These are phyloP conservation scores for Anisogramma anomala DNA, from an alignment of 2,329 filamentous ascomycete species.

Conservation along the genomic window DNA sequence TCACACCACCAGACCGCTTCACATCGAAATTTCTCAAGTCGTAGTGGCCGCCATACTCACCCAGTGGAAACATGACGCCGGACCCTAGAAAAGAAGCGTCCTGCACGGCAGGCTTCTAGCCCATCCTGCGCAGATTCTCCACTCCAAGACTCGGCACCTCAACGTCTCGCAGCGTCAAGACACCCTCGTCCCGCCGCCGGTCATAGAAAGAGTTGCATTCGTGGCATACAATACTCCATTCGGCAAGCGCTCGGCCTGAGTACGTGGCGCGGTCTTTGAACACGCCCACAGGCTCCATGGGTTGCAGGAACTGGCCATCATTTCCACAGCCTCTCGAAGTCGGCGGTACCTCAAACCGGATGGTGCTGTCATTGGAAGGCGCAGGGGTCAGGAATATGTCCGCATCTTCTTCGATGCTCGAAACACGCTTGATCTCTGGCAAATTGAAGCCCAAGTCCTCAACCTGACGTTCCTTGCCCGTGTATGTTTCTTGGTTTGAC, in stretches of 20 bases:
- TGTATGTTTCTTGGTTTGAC: conserved; percentile 4
- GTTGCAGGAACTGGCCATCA: conserved; percentile 24
- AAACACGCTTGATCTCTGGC: conserved; percentile 16
- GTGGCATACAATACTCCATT: conserved; percentile 64
- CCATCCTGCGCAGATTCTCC: conserved; percentile 41
- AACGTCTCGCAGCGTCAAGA: conserved; percentile 52
- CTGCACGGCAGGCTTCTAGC: conserved; percentile 7
- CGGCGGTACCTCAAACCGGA: background rate
- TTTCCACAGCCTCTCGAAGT: conserved; percentile 18
- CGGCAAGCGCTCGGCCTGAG: conserved; percentile 60
- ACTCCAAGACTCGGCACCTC: conserved; percentile 57
- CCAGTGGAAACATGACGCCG: too few relatives aligned
- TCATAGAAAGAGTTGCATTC: conserved; percentile 78
- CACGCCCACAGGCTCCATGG: conserved; percentile 34
- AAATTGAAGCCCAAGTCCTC: conserved; percentile 13
- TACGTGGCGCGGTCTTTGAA: conserved; percentile 44
- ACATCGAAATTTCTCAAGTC: too few relatives aligned
- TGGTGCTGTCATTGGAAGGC: conserved; percentile 2
- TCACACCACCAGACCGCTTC: too few relatives aligned
- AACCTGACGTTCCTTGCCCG: conserved; percentile 7
- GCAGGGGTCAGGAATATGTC: conserved; percentile 13
- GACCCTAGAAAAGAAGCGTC: background rate
- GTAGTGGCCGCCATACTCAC: too few relatives aligned
- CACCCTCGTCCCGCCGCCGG: conserved; percentile 60
- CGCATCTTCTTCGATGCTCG: conserved; percentile 10